Evolutionary conservation across 768 basidiomycete species (phyloP), one percentile per base, ranked within the genome.

Genomic region (Zangia roseola): DNA sequence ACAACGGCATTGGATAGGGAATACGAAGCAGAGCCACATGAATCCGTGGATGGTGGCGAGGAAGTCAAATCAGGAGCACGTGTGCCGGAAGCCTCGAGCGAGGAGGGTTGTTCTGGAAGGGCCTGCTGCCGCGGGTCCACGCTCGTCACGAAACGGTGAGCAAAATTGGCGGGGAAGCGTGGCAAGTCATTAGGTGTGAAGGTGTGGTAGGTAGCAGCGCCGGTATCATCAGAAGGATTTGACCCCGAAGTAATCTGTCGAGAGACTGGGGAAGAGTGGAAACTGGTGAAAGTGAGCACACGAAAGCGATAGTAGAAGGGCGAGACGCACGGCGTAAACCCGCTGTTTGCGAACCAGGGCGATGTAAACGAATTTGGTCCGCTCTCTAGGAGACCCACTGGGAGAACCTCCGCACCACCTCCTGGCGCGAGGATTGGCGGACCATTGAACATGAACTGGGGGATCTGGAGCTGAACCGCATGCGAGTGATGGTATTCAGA

Each of bases 391-490:
- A 76, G 65, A 33, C 74, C 74, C 4, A 70, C 68, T 10, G 84
- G 80, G n/a, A 88, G 61, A 13, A 85, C 81, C 65, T 89, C 88
- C 10, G 83, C 86, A 30, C 88, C 86, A 20, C 86, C 87, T 19
- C 86, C 86, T 2, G 76, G 80, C 2, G 83, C 84, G 19, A 89
- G 74, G 2, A 77, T 75, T 23, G 87, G 84, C 0, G 77, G 72
- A 4, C 76, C 76, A 51, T 67, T 67, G 57, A 79, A 71, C 68
- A 88, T 77, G 63, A 84, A 88, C 23, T 77, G 73, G 4, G 86
- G 87, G 31, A 89, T 71, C 64, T 86, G 83, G 54, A 88, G 77
- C 47, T 73, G 74, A 53, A 77, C 60, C 6, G 61, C 53, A 57
- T 60, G 54, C 24, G 65, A 59, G 28, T 50, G 38, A 24, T 40